Percentiles rank a stretch among this genome's conserved stretches.
These are phyloP conservation scores for Paraurostyla sp. DNA, from an alignment of 73 alveolate genomes.

Conservation along the genomic window DNA sequence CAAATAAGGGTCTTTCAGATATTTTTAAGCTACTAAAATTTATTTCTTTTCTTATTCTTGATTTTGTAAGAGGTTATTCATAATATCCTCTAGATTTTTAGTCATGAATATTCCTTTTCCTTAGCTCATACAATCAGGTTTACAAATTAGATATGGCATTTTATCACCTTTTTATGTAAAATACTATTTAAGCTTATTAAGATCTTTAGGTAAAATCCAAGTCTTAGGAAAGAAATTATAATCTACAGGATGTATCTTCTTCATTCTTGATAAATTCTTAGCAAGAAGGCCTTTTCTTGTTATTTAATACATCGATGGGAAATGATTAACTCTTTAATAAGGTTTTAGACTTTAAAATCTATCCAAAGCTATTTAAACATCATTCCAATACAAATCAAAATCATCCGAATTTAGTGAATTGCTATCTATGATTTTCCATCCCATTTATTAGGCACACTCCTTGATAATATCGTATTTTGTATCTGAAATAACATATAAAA, in stretches of 20 bases:
- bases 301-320: constrained; percentile 52
- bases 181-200: constrained; percentile 14
- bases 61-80: background rate
- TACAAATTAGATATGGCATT: constrained; percentile 12
- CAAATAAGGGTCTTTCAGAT: constrained; percentile 92
- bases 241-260: constrained; percentile 6
- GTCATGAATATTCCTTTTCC: constrained; percentile 47
- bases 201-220: constrained; percentile 66
- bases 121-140: constrained; percentile 37
- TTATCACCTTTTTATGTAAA: background rate
- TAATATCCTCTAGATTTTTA: constrained; percentile 31
- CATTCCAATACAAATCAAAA: constrained; percentile 41
- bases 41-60: constrained; percentile 18
- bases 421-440: background rate
- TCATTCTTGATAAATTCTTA: background rate
- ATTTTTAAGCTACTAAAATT: constrained; percentile 89
- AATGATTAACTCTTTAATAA: constrained; percentile 45
- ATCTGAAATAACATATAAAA: background rate
- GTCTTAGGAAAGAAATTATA: constrained; percentile 59
- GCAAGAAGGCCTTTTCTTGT: constrained; percentile 42
- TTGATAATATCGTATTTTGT: background rate
- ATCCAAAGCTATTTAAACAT: background rate
- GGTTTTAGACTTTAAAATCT: background rate
- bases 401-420: background rate
- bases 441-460: constrained; percentile 24